Evolutionary conservation across 2,329 filamentous ascomycete genomes (phyloP).

Genomic region (Colletotrichum phormii): DNA sequence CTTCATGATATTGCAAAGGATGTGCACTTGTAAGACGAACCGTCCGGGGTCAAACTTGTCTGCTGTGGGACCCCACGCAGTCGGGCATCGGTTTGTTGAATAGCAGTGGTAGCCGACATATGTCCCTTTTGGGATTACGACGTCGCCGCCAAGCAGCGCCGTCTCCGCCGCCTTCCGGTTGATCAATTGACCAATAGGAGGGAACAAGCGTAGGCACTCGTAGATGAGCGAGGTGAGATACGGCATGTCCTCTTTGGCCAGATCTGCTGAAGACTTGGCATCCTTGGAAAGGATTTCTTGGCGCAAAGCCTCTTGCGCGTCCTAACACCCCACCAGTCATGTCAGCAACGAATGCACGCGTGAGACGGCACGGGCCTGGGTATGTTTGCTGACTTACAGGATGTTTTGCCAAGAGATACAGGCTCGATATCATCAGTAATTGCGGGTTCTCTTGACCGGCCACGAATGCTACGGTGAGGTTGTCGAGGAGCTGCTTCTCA

Average conservation of each 20-base stretch:
- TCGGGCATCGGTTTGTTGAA: slow-evolving; percentile 50
- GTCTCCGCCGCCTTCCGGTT: slow-evolving; percentile 51
- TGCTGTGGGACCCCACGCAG: slow-evolving; percentile 46
- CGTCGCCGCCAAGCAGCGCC: slow-evolving; percentile 42
- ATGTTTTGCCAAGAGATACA: slow-evolving; percentile 51
- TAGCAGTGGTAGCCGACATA: slow-evolving; percentile 55
- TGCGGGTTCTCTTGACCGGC: slow-evolving; percentile 57
- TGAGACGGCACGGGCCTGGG: slow-evolving; percentile 4
- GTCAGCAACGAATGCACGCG: slow-evolving; percentile 4
- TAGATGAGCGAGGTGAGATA: slow-evolving; percentile 57
- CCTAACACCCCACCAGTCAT: slow-evolving; percentile 27
- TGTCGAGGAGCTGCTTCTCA: slow-evolving; percentile 53
- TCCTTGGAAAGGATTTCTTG: slow-evolving; percentile 43
- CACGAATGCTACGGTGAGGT: slow-evolving; percentile 53
- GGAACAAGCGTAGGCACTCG: slow-evolving; percentile 60
- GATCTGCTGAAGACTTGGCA: slow-evolving; percentile 29
- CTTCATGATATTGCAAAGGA: background rate
- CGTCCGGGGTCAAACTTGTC: slow-evolving; percentile 52
- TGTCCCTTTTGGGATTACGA: slow-evolving; percentile 49
- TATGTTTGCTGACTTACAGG: slow-evolving; percentile 35
- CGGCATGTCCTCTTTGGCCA: slow-evolving; percentile 48
- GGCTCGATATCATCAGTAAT: slow-evolving; percentile 47
- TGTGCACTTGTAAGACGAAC: background rate
- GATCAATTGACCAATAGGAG: slow-evolving; percentile 61
- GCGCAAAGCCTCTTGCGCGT: slow-evolving; percentile 46